Evolutionary conservation across 2,329 filamentous ascomycete species (phyloP).

Genomic region (Calonectria pteridis): DNA sequence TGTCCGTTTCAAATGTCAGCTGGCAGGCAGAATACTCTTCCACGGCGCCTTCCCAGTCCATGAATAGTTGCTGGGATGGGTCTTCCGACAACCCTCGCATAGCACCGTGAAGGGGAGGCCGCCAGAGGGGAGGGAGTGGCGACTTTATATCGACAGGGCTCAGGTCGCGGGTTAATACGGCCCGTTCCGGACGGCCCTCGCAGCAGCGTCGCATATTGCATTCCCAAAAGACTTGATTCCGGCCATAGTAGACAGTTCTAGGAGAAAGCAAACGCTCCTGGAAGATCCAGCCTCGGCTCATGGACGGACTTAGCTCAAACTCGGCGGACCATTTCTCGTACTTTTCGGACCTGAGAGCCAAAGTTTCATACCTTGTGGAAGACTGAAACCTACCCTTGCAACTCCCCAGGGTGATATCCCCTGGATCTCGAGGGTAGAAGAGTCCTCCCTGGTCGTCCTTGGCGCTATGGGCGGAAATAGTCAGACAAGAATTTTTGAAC

Average conservation of each 20-base stretch:
- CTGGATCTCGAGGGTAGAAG: neutral
- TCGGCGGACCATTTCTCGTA: neutral
- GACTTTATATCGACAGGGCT: neutral
- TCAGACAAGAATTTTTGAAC: neutral
- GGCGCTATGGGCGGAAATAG: neutral
- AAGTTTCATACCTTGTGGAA: neutral
- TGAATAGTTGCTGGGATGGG: neutral
- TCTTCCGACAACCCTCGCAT: neutral
- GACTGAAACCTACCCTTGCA: neutral
- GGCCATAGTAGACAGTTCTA: neutral
- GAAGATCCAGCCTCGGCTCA: conserved; percentile 1
- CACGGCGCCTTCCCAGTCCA: neutral
- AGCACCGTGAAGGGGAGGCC: neutral
- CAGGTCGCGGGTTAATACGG: neutral
- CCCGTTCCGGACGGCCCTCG: neutral
- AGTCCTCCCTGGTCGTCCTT: neutral
- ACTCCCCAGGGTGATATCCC: neutral
- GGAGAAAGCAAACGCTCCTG: neutral
- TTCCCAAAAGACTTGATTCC: neutral
- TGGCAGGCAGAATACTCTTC: neutral
- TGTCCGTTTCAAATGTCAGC: neutral
- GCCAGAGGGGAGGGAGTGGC: neutral
- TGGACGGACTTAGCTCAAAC: neutral
- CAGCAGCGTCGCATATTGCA: neutral
- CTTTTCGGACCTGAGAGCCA: neutral